These are phyloP conservation scores for Trypanosoma rangeli DNA, from an alignment of 208 protist genomes.

Conservation along the genomic window DNA sequence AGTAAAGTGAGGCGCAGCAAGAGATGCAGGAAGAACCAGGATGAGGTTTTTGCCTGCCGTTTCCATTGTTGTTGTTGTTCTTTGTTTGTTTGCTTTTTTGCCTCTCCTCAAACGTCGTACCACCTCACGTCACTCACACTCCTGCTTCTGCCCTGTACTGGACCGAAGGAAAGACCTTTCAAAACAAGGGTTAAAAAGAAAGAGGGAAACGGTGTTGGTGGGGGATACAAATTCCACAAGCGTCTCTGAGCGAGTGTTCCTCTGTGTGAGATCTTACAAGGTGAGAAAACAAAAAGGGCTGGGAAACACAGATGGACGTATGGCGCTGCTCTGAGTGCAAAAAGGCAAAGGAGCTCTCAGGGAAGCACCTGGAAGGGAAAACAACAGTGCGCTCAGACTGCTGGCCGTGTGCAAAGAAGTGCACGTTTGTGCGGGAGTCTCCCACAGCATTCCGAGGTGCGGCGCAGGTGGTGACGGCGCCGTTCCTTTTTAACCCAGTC, in stretches of 20 bases:
- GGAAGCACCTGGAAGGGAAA: slow-evolving; percentile 44
- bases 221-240: too few relatives aligned
- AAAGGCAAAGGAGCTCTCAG: slow-evolving; percentile 36
- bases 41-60: background rate
- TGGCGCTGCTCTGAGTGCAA: slow-evolving; percentile 34
- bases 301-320: background rate
- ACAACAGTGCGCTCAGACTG: slow-evolving; percentile 49
- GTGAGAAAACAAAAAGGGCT: background rate
- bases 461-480: slow-evolving; percentile 11
- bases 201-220: too few relatives aligned
- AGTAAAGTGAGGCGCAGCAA: background rate
- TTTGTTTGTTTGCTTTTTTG: background rate
- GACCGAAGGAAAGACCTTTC: too few relatives aligned
- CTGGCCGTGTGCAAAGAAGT: slow-evolving; percentile 51
- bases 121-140: too few relatives aligned
- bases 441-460: background rate
- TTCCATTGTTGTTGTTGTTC: slow-evolving; percentile 3
- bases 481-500: slow-evolving; percentile 16
- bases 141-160: too few relatives aligned
- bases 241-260: background rate
- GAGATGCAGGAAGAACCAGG: background rate
- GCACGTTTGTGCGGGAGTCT: slow-evolving; percentile 4
- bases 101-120: too few relatives aligned
- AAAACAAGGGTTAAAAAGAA: too few relatives aligned
- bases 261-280: background rate